phyloP scores from a whole-genome alignment of 2,329 filamentous ascomycete species.

The Exophiala mesophila region DNA sequence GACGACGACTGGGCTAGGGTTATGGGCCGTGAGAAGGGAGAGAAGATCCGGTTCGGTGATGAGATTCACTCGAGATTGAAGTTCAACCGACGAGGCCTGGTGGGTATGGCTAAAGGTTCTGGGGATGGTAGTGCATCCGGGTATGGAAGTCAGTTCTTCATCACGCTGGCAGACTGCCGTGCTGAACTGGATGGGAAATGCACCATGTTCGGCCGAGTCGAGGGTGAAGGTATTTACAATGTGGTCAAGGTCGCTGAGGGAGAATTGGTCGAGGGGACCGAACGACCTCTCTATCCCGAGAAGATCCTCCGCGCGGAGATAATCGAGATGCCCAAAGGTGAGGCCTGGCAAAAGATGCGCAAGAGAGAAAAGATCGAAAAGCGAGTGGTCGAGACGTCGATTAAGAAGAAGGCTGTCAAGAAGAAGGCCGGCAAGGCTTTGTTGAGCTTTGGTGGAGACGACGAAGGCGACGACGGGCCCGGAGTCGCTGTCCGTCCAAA shows the following conservation, averaged over 20 bases:
- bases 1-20: conserved; percentile 47
- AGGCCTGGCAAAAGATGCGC: conserved; percentile 33
- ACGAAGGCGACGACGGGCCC: conserved; percentile 32
- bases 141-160: conserved; percentile 96
- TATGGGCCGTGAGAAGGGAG: conserved; percentile 51
- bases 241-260: conserved; percentile 87
- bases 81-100: conserved; percentile 81
- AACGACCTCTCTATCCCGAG: conserved; percentile 79
- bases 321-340: conserved; percentile 42
- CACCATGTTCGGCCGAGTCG: conserved; percentile 87
- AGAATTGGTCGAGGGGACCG: conserved; percentile 71
- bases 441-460: conserved; percentile 45
- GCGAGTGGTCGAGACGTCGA: conserved; percentile 25
- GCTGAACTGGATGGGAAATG: conserved; percentile 85
- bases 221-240: conserved; percentile 94
- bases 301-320: conserved; percentile 56
- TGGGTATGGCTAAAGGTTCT: conserved; percentile 85
- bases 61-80: conserved; percentile 90
- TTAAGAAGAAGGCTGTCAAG: conserved; percentile 35
- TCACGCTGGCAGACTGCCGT: conserved; percentile 74
- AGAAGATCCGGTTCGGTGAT: conserved; percentile 68
- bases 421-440: conserved; percentile 41
- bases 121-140: conserved; percentile 49
- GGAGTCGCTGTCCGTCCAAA: conserved; percentile 34
- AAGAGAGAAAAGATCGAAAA: conserved; percentile 36